Conservation (phyloP, 1,284 basidiomycete genomes). For the Irpex rosettiformis region DNA sequence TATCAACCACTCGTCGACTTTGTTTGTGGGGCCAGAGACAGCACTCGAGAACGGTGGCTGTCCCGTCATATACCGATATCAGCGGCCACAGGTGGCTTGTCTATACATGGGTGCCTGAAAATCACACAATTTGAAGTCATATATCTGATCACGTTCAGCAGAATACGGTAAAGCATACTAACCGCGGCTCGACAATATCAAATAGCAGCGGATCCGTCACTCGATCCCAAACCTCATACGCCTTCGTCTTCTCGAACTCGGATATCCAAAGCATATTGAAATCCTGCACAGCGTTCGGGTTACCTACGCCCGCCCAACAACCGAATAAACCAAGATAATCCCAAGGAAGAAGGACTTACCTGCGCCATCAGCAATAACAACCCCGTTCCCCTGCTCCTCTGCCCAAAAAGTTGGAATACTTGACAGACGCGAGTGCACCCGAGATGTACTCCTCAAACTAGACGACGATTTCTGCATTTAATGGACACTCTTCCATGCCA, state of each 20-base stretch:
- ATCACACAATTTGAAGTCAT: too few species aligned
- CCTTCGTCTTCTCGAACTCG: conserved; percentile 81
- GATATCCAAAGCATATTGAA: conserved; percentile 84
- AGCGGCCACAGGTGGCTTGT: too few species aligned
- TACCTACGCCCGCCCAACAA: too few species aligned
- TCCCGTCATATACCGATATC: too few species aligned
- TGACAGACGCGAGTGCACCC: conserved; percentile 77
- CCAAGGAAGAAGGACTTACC: too few species aligned
- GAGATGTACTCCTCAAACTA: conserved; percentile 86
- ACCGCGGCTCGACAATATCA: conserved; percentile 90
- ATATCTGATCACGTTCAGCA: too few species aligned
- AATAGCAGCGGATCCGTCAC: conserved; percentile 87
- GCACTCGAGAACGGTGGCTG: too few species aligned
- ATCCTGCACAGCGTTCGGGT: conserved; percentile 54
- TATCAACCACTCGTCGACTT: too few species aligned
- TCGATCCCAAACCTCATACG: conserved; percentile 84
- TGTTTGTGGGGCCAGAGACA: too few species aligned
- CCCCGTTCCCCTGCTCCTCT: conserved; percentile 60
- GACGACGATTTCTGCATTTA: too few species aligned
- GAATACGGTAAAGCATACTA: conserved; percentile 22
- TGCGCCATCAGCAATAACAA: conserved; percentile 61
- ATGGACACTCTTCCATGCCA: background rate
- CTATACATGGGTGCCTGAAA: too few species aligned
- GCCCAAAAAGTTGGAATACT: conserved; percentile 80
- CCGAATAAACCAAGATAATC: too few species aligned